Base-by-base conservation (phyloP, 352 stramenopile species). In the Phytopythium ostracodes region DNA sequence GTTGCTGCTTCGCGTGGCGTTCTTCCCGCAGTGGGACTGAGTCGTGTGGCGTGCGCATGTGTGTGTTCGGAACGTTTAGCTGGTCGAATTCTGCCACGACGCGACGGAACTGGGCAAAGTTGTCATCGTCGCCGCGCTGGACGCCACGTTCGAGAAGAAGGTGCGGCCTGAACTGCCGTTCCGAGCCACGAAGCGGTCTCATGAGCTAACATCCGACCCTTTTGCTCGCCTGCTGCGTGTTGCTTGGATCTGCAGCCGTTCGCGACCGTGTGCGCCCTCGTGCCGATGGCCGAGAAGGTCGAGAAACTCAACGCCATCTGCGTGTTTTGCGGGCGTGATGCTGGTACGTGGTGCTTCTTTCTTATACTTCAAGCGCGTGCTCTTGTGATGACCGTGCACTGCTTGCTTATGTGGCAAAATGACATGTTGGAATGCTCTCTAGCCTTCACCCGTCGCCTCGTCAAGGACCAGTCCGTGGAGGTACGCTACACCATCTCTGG, bases 281-380 rank as follows among this genome's bases (percentile, higher is more conserved):
- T 94, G 44, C 87, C 87, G 2, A 68, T 71, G 53, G 81, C 87
- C 17, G 87, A 95, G 62, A 75, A 83, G 42, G 85, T 95, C 38
- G 82, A 88, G 64, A 94, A 95, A 61, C 79, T 95, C 35, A 94
- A 88, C 59, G 87, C 87, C 24, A 86, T 95, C 36, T 95, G 87
- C 69, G 85, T 81, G 4, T 71, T 76, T n/a, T 95, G 86, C 44
- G 85, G 85, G 27, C 76, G 75, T 38, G 83, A 95, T 57, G 83
- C 82, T 33, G 80, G 77, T 88, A 27, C 36, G 68, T 58, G 14
- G 12, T 12, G 29, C 49, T 52, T 43, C n/a, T 24, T 46, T 27
- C 36, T 42, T 65, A 36, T 14, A 11, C 31, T 52, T 14, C 12
- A 52, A 52, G 22, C 11, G 2, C 5, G 14, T 44, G 59, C n/a